phyloP scores from a whole-genome alignment of 208 protist genomes.

The Lotmaria passim region DNA sequence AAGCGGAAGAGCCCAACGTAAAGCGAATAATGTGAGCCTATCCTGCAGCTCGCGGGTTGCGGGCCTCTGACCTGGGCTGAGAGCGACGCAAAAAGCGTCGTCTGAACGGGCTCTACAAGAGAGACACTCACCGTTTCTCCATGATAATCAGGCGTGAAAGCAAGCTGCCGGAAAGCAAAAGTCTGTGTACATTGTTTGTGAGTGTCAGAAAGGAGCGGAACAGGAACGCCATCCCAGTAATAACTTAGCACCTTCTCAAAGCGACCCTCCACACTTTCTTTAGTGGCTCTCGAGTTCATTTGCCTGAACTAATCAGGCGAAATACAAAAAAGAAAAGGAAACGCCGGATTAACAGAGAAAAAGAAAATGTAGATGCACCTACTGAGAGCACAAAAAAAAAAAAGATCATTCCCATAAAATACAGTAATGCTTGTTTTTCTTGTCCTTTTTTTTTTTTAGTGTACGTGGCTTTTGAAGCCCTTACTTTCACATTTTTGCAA shows the following conservation, averaged over 20 bases:
- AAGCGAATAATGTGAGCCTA: constrained; percentile 89
- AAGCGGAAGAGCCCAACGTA: constrained; percentile 78
- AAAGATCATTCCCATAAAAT: too few species aligned
- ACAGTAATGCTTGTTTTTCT: too few species aligned
- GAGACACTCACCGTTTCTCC: constrained; percentile 52
- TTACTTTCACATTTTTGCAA: too few species aligned
- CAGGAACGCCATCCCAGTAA: constrained; percentile 88
- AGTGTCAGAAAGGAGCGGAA: constrained; percentile 54
- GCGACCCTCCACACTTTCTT: constrained; percentile 57
- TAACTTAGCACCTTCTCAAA: constrained; percentile 84
- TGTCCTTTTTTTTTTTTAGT: too few species aligned
- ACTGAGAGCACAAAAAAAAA: too few species aligned
- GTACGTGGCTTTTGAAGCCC: too few species aligned
- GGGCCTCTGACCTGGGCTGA: constrained; percentile 25
- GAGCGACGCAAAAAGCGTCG: constrained; percentile 47
- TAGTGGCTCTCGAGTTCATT: constrained; percentile 48
- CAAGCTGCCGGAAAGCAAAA: constrained; percentile 66
- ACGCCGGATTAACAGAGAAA: too few species aligned
- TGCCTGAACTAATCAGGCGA: too few species aligned
- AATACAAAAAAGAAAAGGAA: neutral
- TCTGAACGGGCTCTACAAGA: constrained; percentile 19
- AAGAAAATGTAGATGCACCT: too few species aligned
- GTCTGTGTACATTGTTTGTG: constrained; percentile 41
- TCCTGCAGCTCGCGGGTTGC: constrained; percentile 64
- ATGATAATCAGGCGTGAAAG: constrained; percentile 80